A percentile compares a stretch with the other conserved stretches of the same genome.
Conservation (phyloP, 495 filamentous ascomycete species). For the Oleoguttula mirabilis region DNA sequence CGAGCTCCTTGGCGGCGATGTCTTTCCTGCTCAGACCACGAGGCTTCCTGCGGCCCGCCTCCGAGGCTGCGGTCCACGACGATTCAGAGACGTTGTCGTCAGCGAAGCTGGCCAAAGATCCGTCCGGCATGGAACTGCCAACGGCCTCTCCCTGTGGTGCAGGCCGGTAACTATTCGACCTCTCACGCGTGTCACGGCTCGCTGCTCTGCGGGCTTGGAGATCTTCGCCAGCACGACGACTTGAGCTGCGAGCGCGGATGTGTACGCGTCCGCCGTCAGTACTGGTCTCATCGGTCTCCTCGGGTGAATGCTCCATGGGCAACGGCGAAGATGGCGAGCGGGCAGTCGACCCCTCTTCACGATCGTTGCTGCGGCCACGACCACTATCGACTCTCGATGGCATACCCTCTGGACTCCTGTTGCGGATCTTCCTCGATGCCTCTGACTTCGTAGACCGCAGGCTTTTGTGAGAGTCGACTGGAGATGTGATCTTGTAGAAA, state of each 20-base stretch:
- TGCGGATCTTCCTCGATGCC: not conserved
- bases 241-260: constrained; percentile 45
- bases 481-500: constrained; percentile 33
- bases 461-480: constrained; percentile 23
- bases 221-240: constrained; percentile 41
- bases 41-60: not conserved
- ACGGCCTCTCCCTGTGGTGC: constrained; percentile 10
- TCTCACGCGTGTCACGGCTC: constrained; percentile 8
- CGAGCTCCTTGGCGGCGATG: constrained; percentile 70
- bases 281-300: constrained; percentile 10
- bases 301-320: constrained; percentile 44
- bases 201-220: constrained; percentile 32
- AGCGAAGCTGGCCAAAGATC: constrained; percentile 1
- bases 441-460: constrained; percentile 15
- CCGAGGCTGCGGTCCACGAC: not conserved
- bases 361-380: constrained; percentile 36
- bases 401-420: constrained; percentile 3
- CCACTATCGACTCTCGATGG: constrained; percentile 42
- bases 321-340: constrained; percentile 73
- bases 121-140: constrained; percentile 30
- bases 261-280: constrained; percentile 21
- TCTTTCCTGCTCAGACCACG: constrained; percentile 42
- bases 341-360: constrained; percentile 42
- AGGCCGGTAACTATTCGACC: constrained; percentile 7
- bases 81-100: constrained; percentile 5